Conservation (phyloP, 495 filamentous ascomycete species). For the Haplographium delicatum region DNA sequence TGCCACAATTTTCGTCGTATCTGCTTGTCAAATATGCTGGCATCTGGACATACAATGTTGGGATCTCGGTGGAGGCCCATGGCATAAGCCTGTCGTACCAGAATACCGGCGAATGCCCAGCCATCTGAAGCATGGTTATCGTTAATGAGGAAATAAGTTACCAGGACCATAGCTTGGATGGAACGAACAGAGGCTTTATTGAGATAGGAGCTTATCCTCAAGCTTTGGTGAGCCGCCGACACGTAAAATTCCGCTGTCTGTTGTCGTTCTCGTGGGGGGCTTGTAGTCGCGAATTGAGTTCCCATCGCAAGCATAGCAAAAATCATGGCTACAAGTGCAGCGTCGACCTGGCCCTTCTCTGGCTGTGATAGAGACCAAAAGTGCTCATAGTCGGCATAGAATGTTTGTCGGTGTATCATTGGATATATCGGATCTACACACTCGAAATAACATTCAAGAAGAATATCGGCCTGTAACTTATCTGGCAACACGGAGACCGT, state of each 20-base stretch:
- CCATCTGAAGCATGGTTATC: constrained; percentile 72
- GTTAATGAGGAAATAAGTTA: constrained; percentile 73
- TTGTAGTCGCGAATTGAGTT: constrained; percentile 62
- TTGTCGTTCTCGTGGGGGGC: constrained; percentile 49
- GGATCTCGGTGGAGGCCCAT: constrained; percentile 73
- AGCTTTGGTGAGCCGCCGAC: constrained; percentile 63
- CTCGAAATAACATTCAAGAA: constrained; percentile 65
- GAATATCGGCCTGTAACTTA: constrained; percentile 65
- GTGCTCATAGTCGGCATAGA: constrained; percentile 63
- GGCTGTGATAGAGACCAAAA: constrained; percentile 54
- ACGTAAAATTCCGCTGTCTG: constrained; percentile 73
- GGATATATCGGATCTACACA: constrained; percentile 71
- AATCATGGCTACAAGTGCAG: constrained; percentile 56
- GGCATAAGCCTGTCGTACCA: constrained; percentile 67
- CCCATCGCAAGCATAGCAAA: constrained; percentile 68
- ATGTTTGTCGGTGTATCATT: constrained; percentile 60
- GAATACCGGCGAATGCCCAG: constrained; percentile 67
- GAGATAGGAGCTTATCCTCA: constrained; percentile 63
- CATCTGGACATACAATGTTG: constrained; percentile 57
- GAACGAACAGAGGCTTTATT: constrained; percentile 60
- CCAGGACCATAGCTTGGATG: constrained; percentile 68
- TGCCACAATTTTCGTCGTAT: constrained; percentile 70
- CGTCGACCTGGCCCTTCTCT: constrained; percentile 50
- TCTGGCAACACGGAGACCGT: constrained; percentile 64
- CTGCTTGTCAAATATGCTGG: constrained; percentile 58